Percentiles rank a stretch among this genome's conserved stretches.
Conservation (phyloP, 2,329 filamentous ascomycete species). For the Huntiella abstrusa region DNA sequence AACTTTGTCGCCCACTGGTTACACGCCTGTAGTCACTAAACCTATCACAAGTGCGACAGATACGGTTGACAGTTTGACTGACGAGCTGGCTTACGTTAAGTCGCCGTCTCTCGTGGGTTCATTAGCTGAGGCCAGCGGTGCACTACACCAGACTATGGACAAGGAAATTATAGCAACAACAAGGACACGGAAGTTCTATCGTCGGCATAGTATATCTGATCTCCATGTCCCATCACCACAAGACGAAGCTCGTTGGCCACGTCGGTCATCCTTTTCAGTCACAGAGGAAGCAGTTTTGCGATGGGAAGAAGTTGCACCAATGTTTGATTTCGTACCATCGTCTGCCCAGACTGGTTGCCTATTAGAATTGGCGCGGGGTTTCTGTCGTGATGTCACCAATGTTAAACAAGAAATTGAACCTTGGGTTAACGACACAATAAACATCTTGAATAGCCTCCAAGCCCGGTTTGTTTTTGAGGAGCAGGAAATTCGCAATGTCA, state of each 20-base stretch:
- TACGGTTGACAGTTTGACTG: slow-evolving; percentile 2
- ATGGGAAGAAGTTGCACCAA: slow-evolving; percentile 38
- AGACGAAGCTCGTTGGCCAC: slow-evolving; percentile 46
- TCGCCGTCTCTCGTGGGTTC: not conserved
- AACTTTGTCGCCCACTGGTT: too few relatives aligned
- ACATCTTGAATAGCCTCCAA: slow-evolving; percentile 39
- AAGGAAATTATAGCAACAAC: slow-evolving; percentile 5
- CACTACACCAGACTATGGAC: slow-evolving; percentile 2
- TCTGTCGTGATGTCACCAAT: slow-evolving; percentile 32
- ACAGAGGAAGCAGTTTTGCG: slow-evolving; percentile 55
- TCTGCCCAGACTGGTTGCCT: slow-evolving; percentile 6
- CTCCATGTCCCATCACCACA: slow-evolving; percentile 15
- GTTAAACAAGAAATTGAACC: slow-evolving; percentile 35
- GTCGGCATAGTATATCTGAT: slow-evolving; percentile 39
- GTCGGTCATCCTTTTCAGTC: slow-evolving; percentile 55
- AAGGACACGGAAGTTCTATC: slow-evolving; percentile 23
- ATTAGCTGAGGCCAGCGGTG: not conserved
- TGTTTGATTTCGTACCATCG: slow-evolving; percentile 17
- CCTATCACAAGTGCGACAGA: not conserved
- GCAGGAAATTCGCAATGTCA: slow-evolving; percentile 45
- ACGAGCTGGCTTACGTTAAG: slow-evolving; percentile 2
- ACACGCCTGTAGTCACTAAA: not conserved
- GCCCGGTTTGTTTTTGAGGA: slow-evolving; percentile 42
- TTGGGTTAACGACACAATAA: slow-evolving; percentile 43
- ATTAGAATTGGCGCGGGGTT: slow-evolving; percentile 30